Conservation (phyloP, 2,329 filamentous ascomycete species). For the Talaromyces funiculosus region DNA sequence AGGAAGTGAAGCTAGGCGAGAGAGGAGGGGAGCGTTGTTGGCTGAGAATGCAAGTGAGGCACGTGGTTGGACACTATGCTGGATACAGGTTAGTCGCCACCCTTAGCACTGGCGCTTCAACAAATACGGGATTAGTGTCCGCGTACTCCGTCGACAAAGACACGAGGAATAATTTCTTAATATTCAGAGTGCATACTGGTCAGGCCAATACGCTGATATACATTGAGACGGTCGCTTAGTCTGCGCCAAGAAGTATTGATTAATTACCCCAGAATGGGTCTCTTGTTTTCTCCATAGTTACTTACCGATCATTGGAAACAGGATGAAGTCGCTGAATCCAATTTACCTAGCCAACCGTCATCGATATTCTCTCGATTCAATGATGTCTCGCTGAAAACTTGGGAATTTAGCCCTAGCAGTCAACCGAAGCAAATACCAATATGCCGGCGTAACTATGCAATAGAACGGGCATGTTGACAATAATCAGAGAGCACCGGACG, state of each 20-base stretch:
- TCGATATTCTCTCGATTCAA: neutral
- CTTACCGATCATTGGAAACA: neutral
- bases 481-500: neutral
- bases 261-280: no score
- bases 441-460: neutral
- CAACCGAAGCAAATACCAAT: neutral
- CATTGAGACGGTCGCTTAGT: no score
- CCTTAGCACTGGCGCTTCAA: neutral
- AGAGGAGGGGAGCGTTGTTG: neutral
- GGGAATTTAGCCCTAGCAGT: neutral
- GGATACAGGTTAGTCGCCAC: neutral
- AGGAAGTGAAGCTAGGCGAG: neutral
- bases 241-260: no score
- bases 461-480: neutral
- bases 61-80: neutral
- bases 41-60: neutral
- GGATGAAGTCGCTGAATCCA: neutral
- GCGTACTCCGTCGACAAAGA: neutral
- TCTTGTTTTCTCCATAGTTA: no score
- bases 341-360: no score
- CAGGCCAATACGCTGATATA: no score
- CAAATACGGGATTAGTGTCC: slow-evolving; percentile 6
- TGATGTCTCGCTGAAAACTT: neutral
- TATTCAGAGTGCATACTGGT: no score
- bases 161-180: no score